A percentile compares a stretch with the other conserved stretches of the same genome.
Conservation (phyloP, 495 filamentous ascomycete genomes). For the Aspergillus biplanus region DNA sequence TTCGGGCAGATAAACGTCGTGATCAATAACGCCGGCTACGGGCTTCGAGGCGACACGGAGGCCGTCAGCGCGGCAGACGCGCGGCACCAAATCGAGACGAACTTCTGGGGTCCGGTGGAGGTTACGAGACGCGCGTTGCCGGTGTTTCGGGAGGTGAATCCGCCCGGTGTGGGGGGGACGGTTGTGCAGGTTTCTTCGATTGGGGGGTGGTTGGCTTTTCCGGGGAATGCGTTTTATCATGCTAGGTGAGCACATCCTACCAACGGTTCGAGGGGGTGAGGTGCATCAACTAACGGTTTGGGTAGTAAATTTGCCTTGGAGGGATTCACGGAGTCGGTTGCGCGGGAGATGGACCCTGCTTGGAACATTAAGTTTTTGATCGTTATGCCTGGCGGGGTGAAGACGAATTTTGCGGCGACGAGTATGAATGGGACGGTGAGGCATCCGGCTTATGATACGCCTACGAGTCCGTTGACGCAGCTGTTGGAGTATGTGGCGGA, state of each 20-base stretch:
- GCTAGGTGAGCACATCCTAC: constrained; percentile 36
- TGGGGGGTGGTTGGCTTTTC: constrained; percentile 51
- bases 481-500: constrained; percentile 25
- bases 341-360: constrained; percentile 51
- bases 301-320: constrained; percentile 56
- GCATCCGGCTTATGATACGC: constrained; percentile 30
- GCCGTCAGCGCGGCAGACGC: constrained; percentile 40
- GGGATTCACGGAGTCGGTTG: constrained; percentile 58
- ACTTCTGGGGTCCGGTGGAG: constrained; percentile 57
- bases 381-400: constrained; percentile 29
- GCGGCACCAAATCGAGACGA: constrained; percentile 51
- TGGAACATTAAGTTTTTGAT: constrained; percentile 45
- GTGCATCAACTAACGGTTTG: too few species aligned
- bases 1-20: constrained; percentile 34
- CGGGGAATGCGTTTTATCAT: constrained; percentile 55
- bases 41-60: constrained; percentile 50
- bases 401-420: constrained; percentile 27
- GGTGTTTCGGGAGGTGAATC: constrained; percentile 45
- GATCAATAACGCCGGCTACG: constrained; percentile 42
- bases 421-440: constrained; percentile 20
- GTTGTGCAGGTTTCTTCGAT: constrained; percentile 58
- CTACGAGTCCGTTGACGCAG: constrained; percentile 20
- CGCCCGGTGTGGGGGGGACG: constrained; percentile 46
- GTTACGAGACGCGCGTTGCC: constrained; percentile 49
- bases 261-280: too few species aligned